phyloP scores from a whole-genome alignment of 2,329 filamentous ascomycete species.

The Fusarium anthophilum region DNA sequence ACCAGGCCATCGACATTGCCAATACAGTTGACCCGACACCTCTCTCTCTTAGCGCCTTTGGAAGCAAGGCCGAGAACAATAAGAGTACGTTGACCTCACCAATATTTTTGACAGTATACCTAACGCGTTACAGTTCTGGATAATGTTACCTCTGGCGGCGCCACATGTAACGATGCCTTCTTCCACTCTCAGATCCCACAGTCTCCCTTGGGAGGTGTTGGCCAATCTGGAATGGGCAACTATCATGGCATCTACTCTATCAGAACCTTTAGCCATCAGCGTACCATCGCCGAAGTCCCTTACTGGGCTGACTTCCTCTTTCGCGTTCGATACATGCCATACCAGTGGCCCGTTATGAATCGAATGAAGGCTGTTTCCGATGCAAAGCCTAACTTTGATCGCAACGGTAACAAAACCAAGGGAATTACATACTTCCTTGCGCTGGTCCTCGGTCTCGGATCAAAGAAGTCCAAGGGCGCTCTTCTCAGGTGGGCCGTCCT shows the following conservation, averaged over 20 bases:
- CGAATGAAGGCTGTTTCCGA: slow-evolving; percentile 55
- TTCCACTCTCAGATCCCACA: slow-evolving; percentile 54
- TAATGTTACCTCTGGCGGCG: slow-evolving; percentile 58
- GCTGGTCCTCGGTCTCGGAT: slow-evolving; percentile 62
- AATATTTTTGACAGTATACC: not conserved
- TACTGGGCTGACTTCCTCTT: slow-evolving; percentile 60
- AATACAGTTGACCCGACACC: slow-evolving; percentile 86
- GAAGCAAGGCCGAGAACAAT: slow-evolving; percentile 78
- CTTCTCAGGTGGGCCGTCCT: slow-evolving; percentile 60
- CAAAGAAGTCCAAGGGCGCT: slow-evolving; percentile 58
- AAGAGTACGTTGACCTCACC: slow-evolving; percentile 63
- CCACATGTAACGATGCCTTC: slow-evolving; percentile 60
- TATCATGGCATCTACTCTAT: slow-evolving; percentile 62
- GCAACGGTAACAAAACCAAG: slow-evolving; percentile 62
- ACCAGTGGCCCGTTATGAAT: slow-evolving; percentile 57
- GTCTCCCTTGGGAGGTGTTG: slow-evolving; percentile 61
- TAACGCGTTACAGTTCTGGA: slow-evolving; percentile 49
- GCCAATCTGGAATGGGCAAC: slow-evolving; percentile 57
- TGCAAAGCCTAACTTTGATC: slow-evolving; percentile 68
- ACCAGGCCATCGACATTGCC: slow-evolving; percentile 84
- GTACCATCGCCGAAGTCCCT: slow-evolving; percentile 50
- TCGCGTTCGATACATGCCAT: slow-evolving; percentile 74
- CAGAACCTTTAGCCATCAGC: slow-evolving; percentile 53
- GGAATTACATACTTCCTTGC: slow-evolving; percentile 65
- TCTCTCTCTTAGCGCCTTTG: slow-evolving; percentile 86